Conservation (phyloP, 2,329 filamentous ascomycete genomes). For the Ceratocystis alfenasii region DNA sequence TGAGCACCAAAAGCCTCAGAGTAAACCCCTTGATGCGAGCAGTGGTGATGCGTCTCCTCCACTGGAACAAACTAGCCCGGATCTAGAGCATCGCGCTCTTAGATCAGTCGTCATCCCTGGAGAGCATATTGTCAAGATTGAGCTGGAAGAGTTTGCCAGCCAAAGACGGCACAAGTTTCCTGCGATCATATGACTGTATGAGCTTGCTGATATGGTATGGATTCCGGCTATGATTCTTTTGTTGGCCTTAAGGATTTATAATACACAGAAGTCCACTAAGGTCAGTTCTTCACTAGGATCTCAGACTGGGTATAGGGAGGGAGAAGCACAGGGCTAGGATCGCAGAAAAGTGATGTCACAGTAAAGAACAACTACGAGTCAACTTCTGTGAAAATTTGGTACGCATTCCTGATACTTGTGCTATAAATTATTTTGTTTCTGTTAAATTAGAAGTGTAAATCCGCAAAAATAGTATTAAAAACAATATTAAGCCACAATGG, state of each 20-base stretch:
- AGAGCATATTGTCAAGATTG: constrained; percentile 72
- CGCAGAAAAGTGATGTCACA: no score
- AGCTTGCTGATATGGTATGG: not conserved
- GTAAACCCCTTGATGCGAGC: not conserved
- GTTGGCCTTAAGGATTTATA: not conserved
- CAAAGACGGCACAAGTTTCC: constrained; percentile 32
- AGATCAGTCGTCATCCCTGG: constrained; percentile 85
- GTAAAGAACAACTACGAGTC: no score
- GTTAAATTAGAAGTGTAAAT: no score
- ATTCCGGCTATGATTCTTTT: constrained; percentile 2
- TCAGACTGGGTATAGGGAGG: not conserved
- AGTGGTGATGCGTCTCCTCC: not conserved
- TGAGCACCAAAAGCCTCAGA: constrained; percentile 52
- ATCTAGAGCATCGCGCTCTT: constrained; percentile 47
- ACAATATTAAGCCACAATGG: constrained; percentile 28
- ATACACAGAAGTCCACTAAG: not conserved
- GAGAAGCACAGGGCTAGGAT: not conserved
- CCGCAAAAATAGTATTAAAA: not conserved
- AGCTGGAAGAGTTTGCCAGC: constrained; percentile 64
- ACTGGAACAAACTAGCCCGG: constrained; percentile 11
- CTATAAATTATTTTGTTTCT: no score
- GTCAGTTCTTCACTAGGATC: not conserved
- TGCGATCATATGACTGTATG: constrained; percentile 16
- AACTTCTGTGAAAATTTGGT: no score
- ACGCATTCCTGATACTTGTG: no score